Percentiles rank a stretch among this genome's conserved stretches.
Conservation (phyloP, 2,329 filamentous ascomycete genomes). For the Beauveria brongniartii region DNA sequence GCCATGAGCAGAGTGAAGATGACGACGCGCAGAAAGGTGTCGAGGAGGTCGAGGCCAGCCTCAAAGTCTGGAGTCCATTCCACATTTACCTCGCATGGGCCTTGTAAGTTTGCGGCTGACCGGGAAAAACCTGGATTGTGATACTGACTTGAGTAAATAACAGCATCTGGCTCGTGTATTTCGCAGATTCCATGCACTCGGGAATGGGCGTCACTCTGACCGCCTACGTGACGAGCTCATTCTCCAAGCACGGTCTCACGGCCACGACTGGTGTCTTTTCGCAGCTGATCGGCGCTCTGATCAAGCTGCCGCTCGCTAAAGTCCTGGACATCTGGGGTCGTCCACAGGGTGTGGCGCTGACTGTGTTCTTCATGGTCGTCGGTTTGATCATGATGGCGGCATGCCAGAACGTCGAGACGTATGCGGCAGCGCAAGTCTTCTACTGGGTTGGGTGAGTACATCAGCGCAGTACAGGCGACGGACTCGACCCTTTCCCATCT, state of each 20-base stretch:
- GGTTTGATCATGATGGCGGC: slow-evolving; percentile 53
- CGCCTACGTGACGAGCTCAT: slow-evolving; percentile 36
- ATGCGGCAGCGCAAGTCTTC: slow-evolving; percentile 52
- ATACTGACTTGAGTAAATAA: neutral
- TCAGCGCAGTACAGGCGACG: slow-evolving; percentile 20
- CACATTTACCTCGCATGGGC: slow-evolving; percentile 1
- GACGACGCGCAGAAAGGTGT: neutral
- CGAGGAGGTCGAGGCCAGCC: neutral
- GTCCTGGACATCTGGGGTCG: slow-evolving; percentile 55
- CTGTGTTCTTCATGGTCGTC: slow-evolving; percentile 37
- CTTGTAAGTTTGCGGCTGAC: neutral
- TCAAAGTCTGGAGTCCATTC: neutral
- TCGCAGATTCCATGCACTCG: slow-evolving; percentile 21
- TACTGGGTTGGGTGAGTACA: slow-evolving; percentile 43
- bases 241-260: slow-evolving; percentile 39
- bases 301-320: slow-evolving; percentile 54
- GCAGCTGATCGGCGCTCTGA: slow-evolving; percentile 42
- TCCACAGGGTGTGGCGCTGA: slow-evolving; percentile 46
- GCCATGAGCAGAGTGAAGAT: neutral
- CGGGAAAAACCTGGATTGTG: neutral
- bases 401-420: slow-evolving; percentile 31
- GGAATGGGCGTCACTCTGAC: slow-evolving; percentile 26
- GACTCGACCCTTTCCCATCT: too few relatives aligned
- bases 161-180: slow-evolving; percentile 35
- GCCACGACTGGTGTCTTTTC: slow-evolving; percentile 41